These are phyloP conservation scores for Kentomonas sorsogonicus DNA, from an alignment of 208 protist species.

Conservation along the genomic window DNA sequence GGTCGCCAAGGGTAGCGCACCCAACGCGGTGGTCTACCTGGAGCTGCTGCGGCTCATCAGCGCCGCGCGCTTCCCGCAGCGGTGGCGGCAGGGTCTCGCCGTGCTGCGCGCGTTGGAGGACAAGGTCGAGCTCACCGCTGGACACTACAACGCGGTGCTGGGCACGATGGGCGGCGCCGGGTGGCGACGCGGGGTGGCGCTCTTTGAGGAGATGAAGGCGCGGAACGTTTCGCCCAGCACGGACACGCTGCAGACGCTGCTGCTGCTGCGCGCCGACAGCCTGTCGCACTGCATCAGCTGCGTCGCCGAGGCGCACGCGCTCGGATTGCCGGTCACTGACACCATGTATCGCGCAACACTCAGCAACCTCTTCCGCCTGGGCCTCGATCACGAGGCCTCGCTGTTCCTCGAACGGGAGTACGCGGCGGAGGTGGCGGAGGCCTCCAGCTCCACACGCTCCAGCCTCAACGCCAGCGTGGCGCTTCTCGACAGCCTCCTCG, in stretches of 20 bases:
- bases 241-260: slow-evolving; percentile 70
- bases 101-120: slow-evolving; percentile 51
- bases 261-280: slow-evolving; percentile 44
- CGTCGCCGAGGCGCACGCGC: slow-evolving; percentile 60
- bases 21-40: slow-evolving; percentile 76
- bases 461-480: slow-evolving; percentile 59
- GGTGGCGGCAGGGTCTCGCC: slow-evolving; percentile 51
- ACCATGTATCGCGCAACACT: slow-evolving; percentile 75
- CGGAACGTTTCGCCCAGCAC: slow-evolving; percentile 67
- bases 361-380: slow-evolving; percentile 46
- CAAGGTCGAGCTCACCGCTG: slow-evolving; percentile 65
- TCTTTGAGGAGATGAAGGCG: slow-evolving; percentile 74
- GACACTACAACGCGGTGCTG: slow-evolving; percentile 81
- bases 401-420: slow-evolving; percentile 69
- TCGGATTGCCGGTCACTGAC: slow-evolving; percentile 76
- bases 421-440: slow-evolving; percentile 28
- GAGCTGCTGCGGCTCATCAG: slow-evolving; percentile 70
- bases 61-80: slow-evolving; percentile 23
- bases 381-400: slow-evolving; percentile 73
- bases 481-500: slow-evolving; percentile 67
- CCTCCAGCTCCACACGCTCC: slow-evolving; percentile 44
- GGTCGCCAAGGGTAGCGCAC: slow-evolving; percentile 34
- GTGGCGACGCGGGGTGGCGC: slow-evolving; percentile 50
- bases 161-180: slow-evolving; percentile 43
- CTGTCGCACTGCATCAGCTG: slow-evolving; percentile 63